These are phyloP conservation scores for Penicillium malachiteum DNA, from an alignment of 495 filamentous ascomycete species.

Conservation along the genomic window DNA sequence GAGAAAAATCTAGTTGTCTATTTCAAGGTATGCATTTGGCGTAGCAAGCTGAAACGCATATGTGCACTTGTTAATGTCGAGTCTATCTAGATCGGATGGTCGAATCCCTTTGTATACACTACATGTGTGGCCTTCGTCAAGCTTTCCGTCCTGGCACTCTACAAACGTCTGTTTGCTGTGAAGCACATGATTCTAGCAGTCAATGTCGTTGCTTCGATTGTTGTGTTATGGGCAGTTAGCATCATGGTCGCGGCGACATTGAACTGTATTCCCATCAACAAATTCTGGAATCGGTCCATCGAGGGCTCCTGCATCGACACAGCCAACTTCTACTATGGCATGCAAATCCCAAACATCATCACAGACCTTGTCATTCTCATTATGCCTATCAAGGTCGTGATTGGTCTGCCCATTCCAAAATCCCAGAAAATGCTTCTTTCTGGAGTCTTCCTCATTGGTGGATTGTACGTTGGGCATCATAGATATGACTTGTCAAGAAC, in stretches of 20 bases:
- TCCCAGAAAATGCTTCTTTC: slow-evolving; percentile 37
- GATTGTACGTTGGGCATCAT: slow-evolving; percentile 24
- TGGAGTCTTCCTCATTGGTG: slow-evolving; percentile 43
- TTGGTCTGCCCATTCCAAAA: slow-evolving; percentile 36
- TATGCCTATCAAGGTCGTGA: slow-evolving; percentile 49
- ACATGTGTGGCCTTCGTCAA: slow-evolving; percentile 35
- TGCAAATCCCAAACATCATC: slow-evolving; percentile 41
- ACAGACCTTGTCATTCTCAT: slow-evolving; percentile 40
- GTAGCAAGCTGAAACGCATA: too few species aligned
- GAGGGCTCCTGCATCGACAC: slow-evolving; percentile 31
- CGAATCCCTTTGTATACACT: slow-evolving; percentile 36
- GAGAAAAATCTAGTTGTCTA: slow-evolving; percentile 25
- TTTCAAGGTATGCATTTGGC: slow-evolving; percentile 23
- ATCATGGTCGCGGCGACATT: slow-evolving; percentile 28
- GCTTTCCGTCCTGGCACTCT: slow-evolving; percentile 43
- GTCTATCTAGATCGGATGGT: slow-evolving; percentile 19
- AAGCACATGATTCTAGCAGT: slow-evolving; percentile 26
- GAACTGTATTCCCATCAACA: slow-evolving; percentile 33
- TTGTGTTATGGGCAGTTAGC: slow-evolving; percentile 32
- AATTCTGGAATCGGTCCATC: slow-evolving; percentile 30
- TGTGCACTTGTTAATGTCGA: too few species aligned
- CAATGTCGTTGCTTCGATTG: slow-evolving; percentile 24
- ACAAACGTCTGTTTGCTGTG: slow-evolving; percentile 37
- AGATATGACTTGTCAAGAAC: neutral
- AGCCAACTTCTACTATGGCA: slow-evolving; percentile 32